These are phyloP conservation scores for Cercospora sesami DNA, from an alignment of 2,329 filamentous ascomycete species.

Conservation along the genomic window DNA sequence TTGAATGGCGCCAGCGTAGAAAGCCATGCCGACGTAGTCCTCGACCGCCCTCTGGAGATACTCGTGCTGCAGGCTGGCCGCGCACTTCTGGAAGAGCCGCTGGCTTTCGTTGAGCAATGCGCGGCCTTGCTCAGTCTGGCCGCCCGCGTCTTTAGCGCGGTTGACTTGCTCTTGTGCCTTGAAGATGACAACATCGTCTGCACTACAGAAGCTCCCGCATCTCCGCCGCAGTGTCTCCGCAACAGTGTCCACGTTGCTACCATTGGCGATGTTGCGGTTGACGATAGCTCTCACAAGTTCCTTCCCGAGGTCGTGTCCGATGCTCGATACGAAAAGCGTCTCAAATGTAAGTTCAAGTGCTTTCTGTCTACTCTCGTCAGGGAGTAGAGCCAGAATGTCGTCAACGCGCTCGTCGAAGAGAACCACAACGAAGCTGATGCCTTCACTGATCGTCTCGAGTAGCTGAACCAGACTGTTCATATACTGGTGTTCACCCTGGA, in stretches of 20 bases:
- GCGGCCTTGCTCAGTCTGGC: constrained; percentile 73
- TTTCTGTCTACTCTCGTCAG: constrained; percentile 66
- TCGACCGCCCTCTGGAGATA: constrained; percentile 76
- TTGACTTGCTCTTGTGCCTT: constrained; percentile 95
- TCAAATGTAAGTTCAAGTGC: constrained; percentile 82
- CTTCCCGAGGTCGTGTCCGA: constrained; percentile 87
- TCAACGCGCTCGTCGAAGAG: constrained; percentile 90
- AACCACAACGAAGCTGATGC: constrained; percentile 92
- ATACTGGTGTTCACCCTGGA: constrained; percentile 92
- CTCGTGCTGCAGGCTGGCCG: constrained; percentile 70
- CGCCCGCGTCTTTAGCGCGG: constrained; percentile 75
- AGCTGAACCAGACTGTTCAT: constrained; percentile 82
- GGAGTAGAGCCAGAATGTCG: constrained; percentile 78
- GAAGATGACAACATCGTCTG: constrained; percentile 96
- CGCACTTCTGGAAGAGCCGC: constrained; percentile 83
- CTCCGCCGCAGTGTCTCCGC: constrained; percentile 88
- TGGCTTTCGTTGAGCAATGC: constrained; percentile 85
- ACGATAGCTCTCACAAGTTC: constrained; percentile 96
- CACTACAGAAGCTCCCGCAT: constrained; percentile 95
- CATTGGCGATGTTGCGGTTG: constrained; percentile 94
- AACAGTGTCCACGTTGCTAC: constrained; percentile 95
- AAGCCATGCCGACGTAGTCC: constrained; percentile 78
- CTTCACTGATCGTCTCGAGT: constrained; percentile 88
- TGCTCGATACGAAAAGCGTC: constrained; percentile 73
- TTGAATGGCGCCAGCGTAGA: constrained; percentile 88